Evolutionary conservation across 306 rosid genomes (phyloP).

Genomic region (Vicia faba): DNA sequence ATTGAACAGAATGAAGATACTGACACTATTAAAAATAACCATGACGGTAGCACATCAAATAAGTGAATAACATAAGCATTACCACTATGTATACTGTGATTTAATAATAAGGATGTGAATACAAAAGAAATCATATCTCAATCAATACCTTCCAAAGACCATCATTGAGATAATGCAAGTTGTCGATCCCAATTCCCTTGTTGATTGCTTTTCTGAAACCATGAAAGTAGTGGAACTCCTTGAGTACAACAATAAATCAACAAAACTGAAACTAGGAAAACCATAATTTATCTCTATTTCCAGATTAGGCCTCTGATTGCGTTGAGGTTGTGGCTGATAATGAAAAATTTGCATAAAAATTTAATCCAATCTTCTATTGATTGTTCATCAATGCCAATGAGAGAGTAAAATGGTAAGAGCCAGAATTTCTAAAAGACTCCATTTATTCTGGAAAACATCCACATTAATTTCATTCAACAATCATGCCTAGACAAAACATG

Average conservation of each 20-base stretch:
- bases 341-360: neutral
- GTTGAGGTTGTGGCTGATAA: neutral
- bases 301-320: neutral
- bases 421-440: neutral
- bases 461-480: constrained; percentile 31
- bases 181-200: constrained; percentile 98
- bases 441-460: constrained; percentile 4
- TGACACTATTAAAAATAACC: constrained; percentile 2
- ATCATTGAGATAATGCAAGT: constrained; percentile 96
- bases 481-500: constrained; percentile 16
- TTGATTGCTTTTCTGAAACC: constrained; percentile 75
- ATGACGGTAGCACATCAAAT: constrained; percentile 1
- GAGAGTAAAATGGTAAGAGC: neutral
- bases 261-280: constrained; percentile 8
- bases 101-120: neutral
- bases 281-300: constrained; percentile 13
- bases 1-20: neutral
- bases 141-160: constrained; percentile 96
- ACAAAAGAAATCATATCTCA: constrained; percentile 22
- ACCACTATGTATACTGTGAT: neutral
- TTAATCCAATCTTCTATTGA: constrained; percentile 20
- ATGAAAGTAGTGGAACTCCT: constrained; percentile 33
- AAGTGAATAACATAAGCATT: constrained; percentile 14
- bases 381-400: constrained; percentile 9
- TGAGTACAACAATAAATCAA: constrained; percentile 30